Evolutionary conservation across 2,329 filamentous ascomycete species (phyloP).

Genomic region (Clarireedia paspali): DNA sequence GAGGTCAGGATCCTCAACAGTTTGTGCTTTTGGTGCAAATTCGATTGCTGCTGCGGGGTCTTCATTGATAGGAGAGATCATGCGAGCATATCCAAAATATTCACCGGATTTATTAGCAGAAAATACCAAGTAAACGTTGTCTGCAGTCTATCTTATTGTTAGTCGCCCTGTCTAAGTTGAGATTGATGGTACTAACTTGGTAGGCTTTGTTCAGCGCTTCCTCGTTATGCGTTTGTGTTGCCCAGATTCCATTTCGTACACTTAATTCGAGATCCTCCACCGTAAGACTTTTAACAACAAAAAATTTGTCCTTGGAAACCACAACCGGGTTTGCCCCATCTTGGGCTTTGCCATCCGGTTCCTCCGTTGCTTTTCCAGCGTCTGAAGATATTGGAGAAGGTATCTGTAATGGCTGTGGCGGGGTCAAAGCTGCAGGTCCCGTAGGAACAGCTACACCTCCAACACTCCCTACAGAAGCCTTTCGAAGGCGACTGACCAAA

Average conservation of each 20-base stretch:
- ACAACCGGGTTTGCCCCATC: constrained; percentile 5
- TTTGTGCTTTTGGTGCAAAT: constrained; percentile 58
- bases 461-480: constrained; percentile 37
- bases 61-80: constrained; percentile 76
- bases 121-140: constrained; percentile 87
- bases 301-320: constrained; percentile 64
- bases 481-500: constrained; percentile 74
- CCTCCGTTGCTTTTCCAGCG: constrained; percentile 28
- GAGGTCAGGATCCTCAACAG: constrained; percentile 53
- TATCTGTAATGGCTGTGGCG: constrained; percentile 18
- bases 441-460: constrained; percentile 22
- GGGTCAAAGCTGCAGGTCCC: constrained; percentile 25
- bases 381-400: constrained; percentile 19
- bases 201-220: constrained; percentile 75
- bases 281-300: constrained; percentile 88
- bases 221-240: constrained; percentile 91
- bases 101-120: constrained; percentile 97
- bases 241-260: constrained; percentile 83
- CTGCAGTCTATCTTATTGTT: constrained; percentile 48
- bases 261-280: constrained; percentile 85
- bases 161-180: constrained; percentile 7
- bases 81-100: constrained; percentile 91
- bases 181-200: constrained; percentile 46
- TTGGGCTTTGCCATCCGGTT: constrained; percentile 8
- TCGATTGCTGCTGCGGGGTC: constrained; percentile 63